A percentile compares a stretch with the other conserved stretches of the same genome.
phyloP scores from a whole-genome alignment of 768 basidiomycete species.

The Trametes coccinea region DNA sequence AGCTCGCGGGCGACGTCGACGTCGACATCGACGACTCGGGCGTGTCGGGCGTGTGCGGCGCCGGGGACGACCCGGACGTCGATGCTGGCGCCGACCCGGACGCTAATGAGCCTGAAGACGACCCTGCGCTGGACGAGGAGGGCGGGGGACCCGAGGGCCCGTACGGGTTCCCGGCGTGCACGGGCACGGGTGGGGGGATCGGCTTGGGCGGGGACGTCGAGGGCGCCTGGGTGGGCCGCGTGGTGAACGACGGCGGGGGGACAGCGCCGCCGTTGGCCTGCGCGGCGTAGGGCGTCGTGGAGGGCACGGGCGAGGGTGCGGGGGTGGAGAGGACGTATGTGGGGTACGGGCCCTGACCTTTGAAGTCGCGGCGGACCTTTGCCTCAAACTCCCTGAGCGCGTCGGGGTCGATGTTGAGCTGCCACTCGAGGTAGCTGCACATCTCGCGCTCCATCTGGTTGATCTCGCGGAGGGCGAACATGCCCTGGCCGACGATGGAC shows the following conservation, averaged over 20 bases:
- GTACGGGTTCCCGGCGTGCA: slow-evolving; percentile 18
- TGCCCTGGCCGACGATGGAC: slow-evolving; percentile 62
- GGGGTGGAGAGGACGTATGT: slow-evolving; percentile 58
- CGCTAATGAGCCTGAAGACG: too few relatives aligned
- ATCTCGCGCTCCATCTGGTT: slow-evolving; percentile 98
- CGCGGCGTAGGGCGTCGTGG: slow-evolving; percentile 28
- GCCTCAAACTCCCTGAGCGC: slow-evolving; percentile 62
- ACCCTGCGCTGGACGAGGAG: too few relatives aligned
- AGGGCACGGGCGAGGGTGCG: slow-evolving; percentile 33
- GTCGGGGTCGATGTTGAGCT: slow-evolving; percentile 69
- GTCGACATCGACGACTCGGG: slow-evolving; percentile 33
- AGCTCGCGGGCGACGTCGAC: slow-evolving; percentile 34
- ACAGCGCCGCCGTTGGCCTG: slow-evolving; percentile 7
- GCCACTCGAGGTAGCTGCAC: slow-evolving; percentile 93
- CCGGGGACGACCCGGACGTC: not conserved
- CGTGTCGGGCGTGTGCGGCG: slow-evolving; percentile 31
- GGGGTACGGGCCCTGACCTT: slow-evolving; percentile 56
- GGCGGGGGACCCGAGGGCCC: not conserved
- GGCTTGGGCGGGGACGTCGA: slow-evolving; percentile 26
- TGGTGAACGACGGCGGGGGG: slow-evolving; percentile 25
- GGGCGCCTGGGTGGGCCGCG: slow-evolving; percentile 17
- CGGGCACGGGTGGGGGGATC: slow-evolving; percentile 17
- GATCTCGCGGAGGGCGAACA: slow-evolving; percentile 77
- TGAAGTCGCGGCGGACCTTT: slow-evolving; percentile 62
- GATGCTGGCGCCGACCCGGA: too few relatives aligned